Percentiles rank a stretch among this genome's conserved stretches.
These are phyloP conservation scores for Neoarthrinium moseri DNA, from an alignment of 2,329 filamentous ascomycete genomes.

Conservation along the genomic window DNA sequence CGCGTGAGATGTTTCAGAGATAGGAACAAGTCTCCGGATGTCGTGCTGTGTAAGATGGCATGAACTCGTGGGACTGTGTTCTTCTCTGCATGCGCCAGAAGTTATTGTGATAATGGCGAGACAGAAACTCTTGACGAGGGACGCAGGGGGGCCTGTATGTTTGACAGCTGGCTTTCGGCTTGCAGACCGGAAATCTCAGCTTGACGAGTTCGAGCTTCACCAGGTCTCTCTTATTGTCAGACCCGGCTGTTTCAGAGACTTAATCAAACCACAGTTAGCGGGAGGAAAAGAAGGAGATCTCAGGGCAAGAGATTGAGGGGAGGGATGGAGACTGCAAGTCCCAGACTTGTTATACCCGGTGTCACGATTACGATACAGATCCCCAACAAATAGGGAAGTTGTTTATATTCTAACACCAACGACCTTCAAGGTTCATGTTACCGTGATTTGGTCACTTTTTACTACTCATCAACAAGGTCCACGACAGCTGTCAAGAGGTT, in stretches of 20 bases:
- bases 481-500: slow-evolving; percentile 6
- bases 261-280: slow-evolving; percentile 27
- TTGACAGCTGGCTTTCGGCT: slow-evolving; percentile 10
- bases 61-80: slow-evolving; percentile 21
- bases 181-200: slow-evolving; percentile 23
- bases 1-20: neutral
- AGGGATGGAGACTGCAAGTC: slow-evolving; percentile 26
- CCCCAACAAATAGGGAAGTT: neutral
- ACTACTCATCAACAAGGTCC: neutral
- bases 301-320: neutral
- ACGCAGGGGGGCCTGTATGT: slow-evolving; percentile 10
- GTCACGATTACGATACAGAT: slow-evolving; percentile 10
- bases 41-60: slow-evolving; percentile 7
- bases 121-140: slow-evolving; percentile 16
- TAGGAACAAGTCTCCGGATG: slow-evolving; percentile 9
- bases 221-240: slow-evolving; percentile 27
- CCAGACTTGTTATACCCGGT: slow-evolving; percentile 33
- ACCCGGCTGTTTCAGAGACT: slow-evolving; percentile 32
- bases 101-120: slow-evolving; percentile 18
- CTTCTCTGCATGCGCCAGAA: slow-evolving; percentile 22
- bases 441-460: neutral
- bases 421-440: neutral
- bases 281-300: slow-evolving; percentile 13
- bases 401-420: slow-evolving; percentile 3
- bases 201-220: slow-evolving; percentile 23